Evolutionary conservation across 768 basidiomycete species (phyloP).

Genomic region (Phanerochaete sordida): DNA sequence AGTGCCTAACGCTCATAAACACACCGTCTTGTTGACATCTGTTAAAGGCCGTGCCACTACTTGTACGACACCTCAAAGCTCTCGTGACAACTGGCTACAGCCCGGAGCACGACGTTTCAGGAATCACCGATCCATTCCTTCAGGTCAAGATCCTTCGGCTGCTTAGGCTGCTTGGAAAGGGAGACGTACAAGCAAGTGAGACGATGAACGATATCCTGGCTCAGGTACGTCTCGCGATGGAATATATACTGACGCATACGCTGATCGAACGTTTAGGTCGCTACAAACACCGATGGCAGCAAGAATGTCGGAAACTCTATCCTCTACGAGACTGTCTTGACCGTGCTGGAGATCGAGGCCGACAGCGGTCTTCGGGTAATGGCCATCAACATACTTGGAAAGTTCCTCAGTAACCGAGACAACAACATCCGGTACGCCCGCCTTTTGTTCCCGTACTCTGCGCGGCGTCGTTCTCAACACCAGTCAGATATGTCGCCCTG

Average conservation of each 20-base stretch:
- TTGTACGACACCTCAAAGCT: conserved; percentile 93
- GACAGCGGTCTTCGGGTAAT: conserved; percentile 94
- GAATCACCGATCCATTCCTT: conserved; percentile 95
- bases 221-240: conserved; percentile 51
- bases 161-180: conserved; percentile 82
- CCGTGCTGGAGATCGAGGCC: conserved; percentile 95
- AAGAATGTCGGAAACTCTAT: conserved; percentile 99
- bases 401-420: conserved; percentile 95
- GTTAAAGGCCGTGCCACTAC: conserved; percentile 83
- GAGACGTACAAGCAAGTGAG: conserved; percentile 85
- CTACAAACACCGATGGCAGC: conserved; percentile 96
- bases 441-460: neutral
- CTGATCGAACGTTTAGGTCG: conserved; percentile 53
- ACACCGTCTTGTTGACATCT: neutral
- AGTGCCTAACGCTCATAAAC: conserved; percentile 20
- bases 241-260: neutral
- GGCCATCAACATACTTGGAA: conserved; percentile 99
- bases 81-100: conserved; percentile 95
- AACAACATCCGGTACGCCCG: conserved; percentile 90
- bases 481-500: conserved; percentile 87
- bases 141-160: conserved; percentile 92
- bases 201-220: conserved; percentile 98
- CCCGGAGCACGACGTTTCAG: conserved; percentile 98
- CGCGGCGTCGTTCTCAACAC: neutral
- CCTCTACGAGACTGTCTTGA: conserved; percentile 94